Conservation (phyloP, 2,329 filamentous ascomycete species). For the Pseudophaeomoniella oleicola region DNA sequence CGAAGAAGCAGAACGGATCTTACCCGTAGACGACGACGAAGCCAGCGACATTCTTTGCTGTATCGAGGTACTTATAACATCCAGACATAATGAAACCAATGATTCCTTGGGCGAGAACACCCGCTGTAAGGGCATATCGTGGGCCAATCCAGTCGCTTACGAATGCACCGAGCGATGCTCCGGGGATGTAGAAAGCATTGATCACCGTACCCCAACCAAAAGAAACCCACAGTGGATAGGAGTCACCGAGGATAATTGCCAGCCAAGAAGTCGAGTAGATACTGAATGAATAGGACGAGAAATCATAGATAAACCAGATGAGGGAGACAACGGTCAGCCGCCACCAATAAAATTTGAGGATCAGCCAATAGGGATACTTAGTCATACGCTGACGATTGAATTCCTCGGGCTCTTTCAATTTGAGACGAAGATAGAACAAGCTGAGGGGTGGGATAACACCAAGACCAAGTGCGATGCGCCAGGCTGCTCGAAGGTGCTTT, state of each 20-base stretch:
- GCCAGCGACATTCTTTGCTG: slow-evolving; percentile 50
- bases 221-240: slow-evolving; percentile 53
- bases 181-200: slow-evolving; percentile 80
- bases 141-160: slow-evolving; percentile 68
- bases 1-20: no score
- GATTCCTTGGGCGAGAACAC: slow-evolving; percentile 57
- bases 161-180: slow-evolving; percentile 63
- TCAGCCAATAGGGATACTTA: slow-evolving; percentile 36
- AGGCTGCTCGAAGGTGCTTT: slow-evolving; percentile 56
- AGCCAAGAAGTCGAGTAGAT: slow-evolving; percentile 61
- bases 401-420: slow-evolving; percentile 64
- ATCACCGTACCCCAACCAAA: slow-evolving; percentile 85
- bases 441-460: slow-evolving; percentile 64
- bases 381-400: slow-evolving; percentile 59
- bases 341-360: slow-evolving; percentile 55
- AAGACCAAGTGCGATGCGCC: slow-evolving; percentile 68
- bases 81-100: slow-evolving; percentile 85
- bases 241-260: slow-evolving; percentile 43
- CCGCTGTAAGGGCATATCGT: slow-evolving; percentile 55
- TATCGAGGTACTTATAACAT: slow-evolving; percentile 55
- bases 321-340: slow-evolving; percentile 54
- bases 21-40: slow-evolving; percentile 66
- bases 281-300: slow-evolving; percentile 70
- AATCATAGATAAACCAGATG: slow-evolving; percentile 84
- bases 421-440: slow-evolving; percentile 56